Percentiles rank a stretch among this genome's conserved stretches.
phyloP scores from a whole-genome alignment of 441 rosid species.

The Francoa sonchifolia region DNA sequence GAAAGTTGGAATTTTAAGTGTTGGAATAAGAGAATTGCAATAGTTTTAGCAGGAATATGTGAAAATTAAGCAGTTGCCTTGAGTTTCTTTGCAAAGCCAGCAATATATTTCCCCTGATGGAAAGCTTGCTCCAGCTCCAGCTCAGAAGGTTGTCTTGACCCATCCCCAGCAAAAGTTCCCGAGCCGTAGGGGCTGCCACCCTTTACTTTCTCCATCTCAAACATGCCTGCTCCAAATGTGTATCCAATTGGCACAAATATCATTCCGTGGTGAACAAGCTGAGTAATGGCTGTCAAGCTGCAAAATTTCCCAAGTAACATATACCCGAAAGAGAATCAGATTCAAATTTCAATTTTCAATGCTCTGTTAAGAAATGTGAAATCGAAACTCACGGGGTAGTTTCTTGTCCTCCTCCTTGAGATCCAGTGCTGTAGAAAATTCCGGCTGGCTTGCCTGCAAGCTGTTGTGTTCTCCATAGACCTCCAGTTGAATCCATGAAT shows the following conservation, averaged over 20 bases:
- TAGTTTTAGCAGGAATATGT: no score
- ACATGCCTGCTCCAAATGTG: conserved; percentile 97
- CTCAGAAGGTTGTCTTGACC: conserved; percentile 69
- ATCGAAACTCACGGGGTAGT: conserved; percentile 66
- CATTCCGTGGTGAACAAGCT: conserved; percentile 97
- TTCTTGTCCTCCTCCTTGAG: conserved; percentile 98
- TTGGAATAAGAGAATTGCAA: conserved; percentile 1
- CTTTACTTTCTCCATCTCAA: conserved; percentile 81
- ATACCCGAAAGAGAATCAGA: neutral
- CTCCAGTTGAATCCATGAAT: conserved; percentile 80
- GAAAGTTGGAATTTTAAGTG: conserved; percentile 6
- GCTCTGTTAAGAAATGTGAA: neutral
- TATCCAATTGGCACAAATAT: conserved; percentile 83
- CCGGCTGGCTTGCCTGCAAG: conserved; percentile 98
- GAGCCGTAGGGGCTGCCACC: conserved; percentile 96
- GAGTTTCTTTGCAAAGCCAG: conserved; percentile 70
- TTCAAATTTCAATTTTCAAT: neutral
- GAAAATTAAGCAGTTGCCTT: conserved; percentile 39
- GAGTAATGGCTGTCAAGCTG: conserved; percentile 88
- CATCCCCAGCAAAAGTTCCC: conserved; percentile 84
- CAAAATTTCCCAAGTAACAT: conserved; percentile 1
- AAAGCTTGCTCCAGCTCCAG: conserved; percentile 72
- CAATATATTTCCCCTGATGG: conserved; percentile 94
- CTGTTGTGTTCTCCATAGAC: conserved; percentile 76
- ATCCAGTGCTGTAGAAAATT: conserved; percentile 86